Base-by-base conservation (phyloP, 495 filamentous ascomycete species). In the Staphylotrichum tortipilum region DNA sequence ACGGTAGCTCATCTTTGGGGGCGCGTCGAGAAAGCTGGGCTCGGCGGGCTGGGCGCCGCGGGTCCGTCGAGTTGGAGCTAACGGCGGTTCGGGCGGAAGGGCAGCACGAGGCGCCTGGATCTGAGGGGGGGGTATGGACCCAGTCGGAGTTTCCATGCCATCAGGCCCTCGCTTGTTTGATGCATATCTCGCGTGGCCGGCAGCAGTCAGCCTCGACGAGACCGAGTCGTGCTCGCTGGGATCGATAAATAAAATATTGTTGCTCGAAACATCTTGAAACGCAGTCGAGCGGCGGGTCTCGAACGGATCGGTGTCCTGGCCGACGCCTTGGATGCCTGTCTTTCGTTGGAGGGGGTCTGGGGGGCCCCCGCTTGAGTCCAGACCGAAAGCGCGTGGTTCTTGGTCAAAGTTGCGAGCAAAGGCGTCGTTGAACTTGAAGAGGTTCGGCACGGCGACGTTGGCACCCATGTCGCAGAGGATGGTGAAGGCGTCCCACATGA, bases 401-500 rank as follows among this genome's bases (percentile, higher is more conserved):
- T 62, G 63, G 11, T 69, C 68, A 37, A 66, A 64, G 18, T 59
- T 63, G 23, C 70, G 71, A 39, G 71, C 55, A 42, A 76, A 60
- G 9, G 51, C 50, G 35, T 75, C 71, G 38, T 56, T 88, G 55
- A 86, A 72, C 61, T 84, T 87, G 68, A 91, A 98, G 51, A 97
- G 85, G 59, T 91, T 95, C 17, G 81, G 70, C 34, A 89, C 80
- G 37, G 83, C 77, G 24, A 96, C 73, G 54, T 79, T 78, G 33
- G 84, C 80, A 7, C 88, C 88, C 88, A 76, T 68, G 50, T 67
- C 67, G 42, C 65, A 75, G 4, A 98, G 70, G n/a, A 77, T 82
- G 17, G 82, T 74, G 64, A 95, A 96, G 0, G 94, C 94, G 72
- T 98, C 92, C 92, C 94, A 97, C 80, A 94, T 90, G 68, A 97